These are phyloP conservation scores for Guadua angustifolia DNA, from an alignment of 176 grass and related monocot genomes.

Conservation along the genomic window DNA sequence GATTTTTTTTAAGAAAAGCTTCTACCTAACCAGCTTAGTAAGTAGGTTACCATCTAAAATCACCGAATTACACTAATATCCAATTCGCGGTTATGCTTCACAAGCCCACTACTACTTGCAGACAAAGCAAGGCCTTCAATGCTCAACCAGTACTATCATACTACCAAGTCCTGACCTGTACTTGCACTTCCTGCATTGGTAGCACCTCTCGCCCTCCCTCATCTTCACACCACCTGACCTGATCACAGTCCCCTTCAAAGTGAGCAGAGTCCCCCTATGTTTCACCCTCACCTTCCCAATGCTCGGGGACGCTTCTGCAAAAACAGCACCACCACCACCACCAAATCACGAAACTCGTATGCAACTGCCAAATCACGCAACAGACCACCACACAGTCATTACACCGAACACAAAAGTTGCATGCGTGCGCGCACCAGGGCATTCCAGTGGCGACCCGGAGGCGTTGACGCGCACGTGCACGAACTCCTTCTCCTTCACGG, in stretches of 20 bases:
- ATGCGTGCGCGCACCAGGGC: slow-evolving; percentile 46
- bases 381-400: slow-evolving; percentile 17
- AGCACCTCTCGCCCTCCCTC: slow-evolving; percentile 76
- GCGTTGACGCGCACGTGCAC: slow-evolving; percentile 75
- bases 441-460: slow-evolving; percentile 69
- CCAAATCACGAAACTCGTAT: slow-evolving; percentile 13
- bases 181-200: slow-evolving; percentile 86
- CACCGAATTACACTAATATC: neutral
- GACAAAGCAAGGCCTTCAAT: neutral
- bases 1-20: neutral
- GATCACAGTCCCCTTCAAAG: slow-evolving; percentile 84
- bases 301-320: slow-evolving; percentile 68
- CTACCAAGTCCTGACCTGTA: slow-evolving; percentile 33
- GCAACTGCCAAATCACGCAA: neutral
- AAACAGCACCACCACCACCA: neutral
- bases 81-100: neutral
- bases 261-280: slow-evolving; percentile 72
- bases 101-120: neutral
- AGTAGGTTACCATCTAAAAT: neutral
- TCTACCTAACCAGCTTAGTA: slow-evolving; percentile 12
- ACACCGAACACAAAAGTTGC: neutral
- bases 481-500: slow-evolving; percentile 33
- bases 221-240: slow-evolving; percentile 81
- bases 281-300: slow-evolving; percentile 88
- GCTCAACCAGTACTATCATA: slow-evolving; percentile 10